phyloP scores from a whole-genome alignment of 2,329 filamentous ascomycete genomes.

The Arachnopeziza araneosa region DNA sequence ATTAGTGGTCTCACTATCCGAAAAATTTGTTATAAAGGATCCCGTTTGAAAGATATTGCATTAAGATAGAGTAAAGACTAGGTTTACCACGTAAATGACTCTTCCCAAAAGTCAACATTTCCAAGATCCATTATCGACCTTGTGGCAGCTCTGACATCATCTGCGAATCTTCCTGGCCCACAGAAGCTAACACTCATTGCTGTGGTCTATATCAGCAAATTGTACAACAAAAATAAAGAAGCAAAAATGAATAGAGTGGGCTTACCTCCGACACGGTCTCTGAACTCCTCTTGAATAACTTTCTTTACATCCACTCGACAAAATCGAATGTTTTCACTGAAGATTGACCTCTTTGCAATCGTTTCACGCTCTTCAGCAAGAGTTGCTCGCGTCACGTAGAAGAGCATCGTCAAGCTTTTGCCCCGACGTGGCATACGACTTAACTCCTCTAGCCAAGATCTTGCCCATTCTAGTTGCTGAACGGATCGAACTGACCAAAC shows the following conservation, averaged over 20 bases:
- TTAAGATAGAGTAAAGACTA: not conserved
- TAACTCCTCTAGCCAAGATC: constrained; percentile 73
- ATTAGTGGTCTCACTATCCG: too few species aligned
- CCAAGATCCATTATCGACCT: constrained; percentile 10
- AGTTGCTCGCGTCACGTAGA: constrained; percentile 7
- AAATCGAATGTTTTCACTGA: not conserved
- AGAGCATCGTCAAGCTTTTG: constrained; percentile 6
- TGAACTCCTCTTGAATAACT: constrained; percentile 8
- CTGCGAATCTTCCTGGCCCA: constrained; percentile 15
- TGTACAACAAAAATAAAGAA: not conserved
- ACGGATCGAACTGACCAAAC: constrained; percentile 72
- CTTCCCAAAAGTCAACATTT: constrained; percentile 16
- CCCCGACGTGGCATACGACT: constrained; percentile 60
- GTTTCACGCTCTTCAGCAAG: not conserved
- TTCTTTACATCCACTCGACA: constrained; percentile 5
- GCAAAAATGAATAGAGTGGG: not conserved
- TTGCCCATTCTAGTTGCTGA: constrained; percentile 74
- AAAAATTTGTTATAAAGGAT: too few species aligned
- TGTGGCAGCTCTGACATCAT: constrained; percentile 13
- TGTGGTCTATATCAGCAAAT: not conserved
- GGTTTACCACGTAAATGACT: constrained; percentile 7
- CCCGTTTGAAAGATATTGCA: too few species aligned
- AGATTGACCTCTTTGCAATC: not conserved
- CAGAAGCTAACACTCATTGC: constrained; percentile 11
- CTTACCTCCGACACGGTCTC: constrained; percentile 13